phyloP scores from a whole-genome alignment of 768 basidiomycete species.

The Nevesoporus exiguus region DNA sequence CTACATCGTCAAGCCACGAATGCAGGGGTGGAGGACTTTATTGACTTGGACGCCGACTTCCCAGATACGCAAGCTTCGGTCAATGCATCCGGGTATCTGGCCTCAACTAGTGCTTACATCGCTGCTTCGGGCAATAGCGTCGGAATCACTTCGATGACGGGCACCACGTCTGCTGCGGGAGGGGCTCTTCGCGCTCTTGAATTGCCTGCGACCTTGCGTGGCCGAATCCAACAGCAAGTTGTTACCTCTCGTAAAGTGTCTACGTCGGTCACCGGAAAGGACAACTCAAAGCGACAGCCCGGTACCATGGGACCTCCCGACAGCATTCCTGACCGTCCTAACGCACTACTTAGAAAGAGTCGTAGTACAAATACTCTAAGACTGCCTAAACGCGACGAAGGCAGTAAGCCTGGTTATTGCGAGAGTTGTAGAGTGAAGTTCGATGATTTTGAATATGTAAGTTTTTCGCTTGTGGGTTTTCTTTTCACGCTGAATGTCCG shows the following conservation, averaged over 20 bases:
- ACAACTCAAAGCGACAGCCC: constrained; percentile 25
- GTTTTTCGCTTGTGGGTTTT: constrained; percentile 8
- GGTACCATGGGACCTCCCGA: constrained; percentile 67
- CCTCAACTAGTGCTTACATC: constrained; percentile 61
- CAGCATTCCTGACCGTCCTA: constrained; percentile 50
- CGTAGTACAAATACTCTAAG: constrained; percentile 76
- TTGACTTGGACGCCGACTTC: constrained; percentile 41
- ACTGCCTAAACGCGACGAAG: constrained; percentile 78
- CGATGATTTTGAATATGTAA: constrained; percentile 77
- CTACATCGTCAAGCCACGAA: constrained; percentile 54
- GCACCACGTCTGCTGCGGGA: constrained; percentile 71
- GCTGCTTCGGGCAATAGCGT: constrained; percentile 97
- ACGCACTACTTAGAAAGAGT: constrained; percentile 60
- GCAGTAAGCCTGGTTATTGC: constrained; percentile 92
- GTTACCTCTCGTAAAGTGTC: constrained; percentile 59
- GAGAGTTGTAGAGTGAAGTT: constrained; percentile 94
- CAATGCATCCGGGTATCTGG: constrained; percentile 68
- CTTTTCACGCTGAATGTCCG: constrained; percentile 1
- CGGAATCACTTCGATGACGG: constrained; percentile 84
- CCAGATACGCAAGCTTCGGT: constrained; percentile 46
- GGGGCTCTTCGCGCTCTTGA: constrained; percentile 42
- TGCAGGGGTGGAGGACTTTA: constrained; percentile 38
- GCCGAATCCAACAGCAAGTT: constrained; percentile 60
- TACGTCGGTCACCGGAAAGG: constrained; percentile 25
- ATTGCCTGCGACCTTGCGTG: constrained; percentile 51